phyloP scores from a whole-genome alignment of 352 stramenopile species.

The Pythium aristosporum region DNA sequence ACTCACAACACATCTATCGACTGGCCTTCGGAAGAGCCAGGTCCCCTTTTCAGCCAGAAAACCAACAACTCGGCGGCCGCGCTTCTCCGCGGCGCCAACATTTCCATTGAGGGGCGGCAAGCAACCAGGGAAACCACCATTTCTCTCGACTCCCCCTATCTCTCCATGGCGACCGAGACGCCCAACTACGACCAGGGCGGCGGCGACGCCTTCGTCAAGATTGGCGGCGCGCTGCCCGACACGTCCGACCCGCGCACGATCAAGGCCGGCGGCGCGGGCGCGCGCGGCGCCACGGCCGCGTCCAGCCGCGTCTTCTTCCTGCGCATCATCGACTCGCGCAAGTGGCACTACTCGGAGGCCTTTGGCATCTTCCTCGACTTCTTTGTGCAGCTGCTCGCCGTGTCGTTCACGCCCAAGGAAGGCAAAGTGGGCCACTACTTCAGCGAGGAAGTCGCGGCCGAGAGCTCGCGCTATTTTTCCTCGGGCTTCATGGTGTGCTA shows the following conservation, averaged over 20 bases:
- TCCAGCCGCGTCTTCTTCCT: slow-evolving; percentile 67
- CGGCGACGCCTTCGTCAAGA: slow-evolving; percentile 68
- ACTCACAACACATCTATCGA: slow-evolving; percentile 11
- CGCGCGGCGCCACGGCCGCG: slow-evolving; percentile 31
- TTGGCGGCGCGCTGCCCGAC: slow-evolving; percentile 70
- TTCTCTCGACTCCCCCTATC: background rate
- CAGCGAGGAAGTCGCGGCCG: slow-evolving; percentile 59
- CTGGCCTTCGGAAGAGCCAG: slow-evolving; percentile 12
- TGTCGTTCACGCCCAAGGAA: slow-evolving; percentile 70
- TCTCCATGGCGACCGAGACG: slow-evolving; percentile 28
- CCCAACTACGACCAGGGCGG: slow-evolving; percentile 57
- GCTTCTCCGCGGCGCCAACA: slow-evolving; percentile 1
- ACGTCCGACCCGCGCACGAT: slow-evolving; percentile 67
- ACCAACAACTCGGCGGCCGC: background rate
- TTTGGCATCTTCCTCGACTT: slow-evolving; percentile 87
- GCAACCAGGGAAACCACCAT: background rate
- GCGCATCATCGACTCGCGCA: slow-evolving; percentile 84
- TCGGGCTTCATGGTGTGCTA: slow-evolving; percentile 78
- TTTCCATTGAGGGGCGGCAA: background rate
- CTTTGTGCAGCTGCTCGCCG: slow-evolving; percentile 75
- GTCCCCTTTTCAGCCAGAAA: background rate
- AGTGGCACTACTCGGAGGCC: slow-evolving; percentile 87
- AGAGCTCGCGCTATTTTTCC: slow-evolving; percentile 73
- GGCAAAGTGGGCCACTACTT: slow-evolving; percentile 36
- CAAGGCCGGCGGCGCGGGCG: slow-evolving; percentile 37